phyloP scores from a whole-genome alignment of 257 asterid species.

The Agastache rugosa region DNA sequence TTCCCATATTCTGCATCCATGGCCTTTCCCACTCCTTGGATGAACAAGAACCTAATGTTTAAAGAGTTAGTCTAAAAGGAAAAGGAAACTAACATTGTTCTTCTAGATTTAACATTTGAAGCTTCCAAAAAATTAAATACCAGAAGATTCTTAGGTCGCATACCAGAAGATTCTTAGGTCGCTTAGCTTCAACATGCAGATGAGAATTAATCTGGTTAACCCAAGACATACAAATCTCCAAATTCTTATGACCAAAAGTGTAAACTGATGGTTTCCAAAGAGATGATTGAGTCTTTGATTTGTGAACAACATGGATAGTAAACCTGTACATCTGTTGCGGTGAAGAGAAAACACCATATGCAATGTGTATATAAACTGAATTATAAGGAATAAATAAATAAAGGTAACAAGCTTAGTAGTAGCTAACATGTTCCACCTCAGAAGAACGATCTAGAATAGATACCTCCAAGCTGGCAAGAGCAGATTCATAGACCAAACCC shows the following conservation, averaged over 20 bases:
- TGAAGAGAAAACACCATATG: conserved; percentile 34
- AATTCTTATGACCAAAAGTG: conserved; percentile 76
- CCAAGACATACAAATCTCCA: conserved; percentile 75
- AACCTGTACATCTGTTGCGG: conserved; percentile 83
- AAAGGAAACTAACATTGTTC: conserved; percentile 16
- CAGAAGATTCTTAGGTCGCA: conserved; percentile 76
- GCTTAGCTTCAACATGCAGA: conserved; percentile 52
- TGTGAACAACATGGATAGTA: conserved; percentile 65
- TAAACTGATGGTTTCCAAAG: conserved; percentile 63
- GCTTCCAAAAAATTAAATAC: conserved; percentile 47
- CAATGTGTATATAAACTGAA: conserved; percentile 13
- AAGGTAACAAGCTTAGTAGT: conserved; percentile 28
- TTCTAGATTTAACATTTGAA: conserved; percentile 36
- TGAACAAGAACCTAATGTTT: conserved; percentile 84
- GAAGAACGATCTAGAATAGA: conserved; percentile 53
- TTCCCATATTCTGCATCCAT: conserved; percentile 86
- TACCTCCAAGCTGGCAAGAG: conserved; percentile 53
- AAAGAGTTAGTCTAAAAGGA: conserved; percentile 36
- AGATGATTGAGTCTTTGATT: conserved; percentile 64
- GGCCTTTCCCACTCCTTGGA: conserved; percentile 94
- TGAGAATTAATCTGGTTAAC: conserved; percentile 56
- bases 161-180: conserved; percentile 94
- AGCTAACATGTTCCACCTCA: conserved; percentile 60
- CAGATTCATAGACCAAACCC: conserved; percentile 61
- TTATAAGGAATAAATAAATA: background rate